These are phyloP conservation scores for Nakataea oryzae DNA, from an alignment of 2,329 filamentous ascomycete species.

Conservation along the genomic window DNA sequence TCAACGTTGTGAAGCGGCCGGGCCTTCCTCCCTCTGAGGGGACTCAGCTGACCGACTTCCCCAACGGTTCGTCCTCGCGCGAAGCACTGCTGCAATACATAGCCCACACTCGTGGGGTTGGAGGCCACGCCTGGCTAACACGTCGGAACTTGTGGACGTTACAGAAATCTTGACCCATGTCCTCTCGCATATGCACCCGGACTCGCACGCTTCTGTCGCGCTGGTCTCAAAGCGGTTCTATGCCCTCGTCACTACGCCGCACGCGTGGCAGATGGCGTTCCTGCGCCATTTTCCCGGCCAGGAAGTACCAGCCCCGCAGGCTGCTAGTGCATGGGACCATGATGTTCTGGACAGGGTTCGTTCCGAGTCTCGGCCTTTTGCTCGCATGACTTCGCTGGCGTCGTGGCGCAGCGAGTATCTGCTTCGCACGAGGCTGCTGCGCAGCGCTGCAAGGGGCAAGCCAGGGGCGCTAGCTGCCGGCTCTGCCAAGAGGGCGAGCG, in stretches of 20 bases:
- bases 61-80: conserved; percentile 58
- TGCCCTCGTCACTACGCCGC: conserved; percentile 74
- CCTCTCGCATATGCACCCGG: conserved; percentile 78
- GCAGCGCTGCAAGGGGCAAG: conserved; percentile 74
- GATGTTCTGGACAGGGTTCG: conserved; percentile 29
- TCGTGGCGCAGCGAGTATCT: conserved; percentile 97
- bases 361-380: conserved; percentile 69
- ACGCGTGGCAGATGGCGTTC: conserved; percentile 91
- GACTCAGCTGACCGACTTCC: conserved; percentile 47
- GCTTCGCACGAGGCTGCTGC: conserved; percentile 70
- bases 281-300: conserved; percentile 80
- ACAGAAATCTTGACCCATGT: conserved; percentile 87
- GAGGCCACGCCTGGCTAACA: background rate
- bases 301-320: conserved; percentile 21
- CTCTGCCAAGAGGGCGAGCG: conserved; percentile 53
- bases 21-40: conserved; percentile 25
- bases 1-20: conserved; percentile 43
- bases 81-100: background rate
- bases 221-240: conserved; percentile 85
- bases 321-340: background rate
- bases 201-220: conserved; percentile 71
- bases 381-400: conserved; percentile 70
- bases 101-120: background rate
- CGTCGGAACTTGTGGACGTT: background rate
- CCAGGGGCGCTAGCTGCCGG: conserved; percentile 44